phyloP scores from a whole-genome alignment of 306 rosid genomes.

The Potentilla sterilis region DNA sequence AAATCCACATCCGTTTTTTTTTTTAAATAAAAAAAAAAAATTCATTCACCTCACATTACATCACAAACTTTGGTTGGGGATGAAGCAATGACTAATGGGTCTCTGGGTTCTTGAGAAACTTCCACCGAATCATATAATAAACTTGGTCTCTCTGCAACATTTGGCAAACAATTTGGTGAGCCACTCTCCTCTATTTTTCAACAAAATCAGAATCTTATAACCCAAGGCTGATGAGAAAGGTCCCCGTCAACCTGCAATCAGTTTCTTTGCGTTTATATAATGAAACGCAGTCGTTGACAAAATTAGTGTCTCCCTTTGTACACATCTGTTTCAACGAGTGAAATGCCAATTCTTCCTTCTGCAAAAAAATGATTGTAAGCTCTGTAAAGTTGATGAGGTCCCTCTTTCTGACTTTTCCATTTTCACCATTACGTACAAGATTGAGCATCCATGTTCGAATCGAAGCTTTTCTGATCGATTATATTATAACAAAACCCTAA shows the following conservation, averaged over 20 bases:
- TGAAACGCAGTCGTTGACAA: slow-evolving; percentile 24
- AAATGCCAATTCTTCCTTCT: background rate
- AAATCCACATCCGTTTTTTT: too few relatives aligned
- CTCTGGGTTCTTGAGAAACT: background rate
- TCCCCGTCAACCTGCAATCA: slow-evolving; percentile 21
- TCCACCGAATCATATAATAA: slow-evolving; percentile 10
- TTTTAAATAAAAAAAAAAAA: background rate
- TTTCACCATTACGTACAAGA: background rate
- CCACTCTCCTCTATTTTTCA: slow-evolving; percentile 29
- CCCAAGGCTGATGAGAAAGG: background rate
- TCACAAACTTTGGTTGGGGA: background rate
- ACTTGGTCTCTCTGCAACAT: background rate
- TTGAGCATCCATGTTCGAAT: background rate
- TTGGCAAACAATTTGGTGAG: slow-evolving; percentile 45
- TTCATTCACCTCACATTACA: background rate
- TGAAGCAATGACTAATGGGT: background rate
- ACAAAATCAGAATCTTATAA: slow-evolving; percentile 6
- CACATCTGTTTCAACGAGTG: background rate
- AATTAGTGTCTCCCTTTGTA: background rate
- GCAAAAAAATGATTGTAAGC: background rate
- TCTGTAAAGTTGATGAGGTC: background rate
- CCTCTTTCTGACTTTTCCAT: slow-evolving; percentile 16
- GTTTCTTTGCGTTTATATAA: slow-evolving; percentile 2
- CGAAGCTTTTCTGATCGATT: background rate
- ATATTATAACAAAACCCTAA: background rate